Percentiles rank a stretch among this genome's conserved stretches.
Conservation (phyloP, 768 basidiomycete species). For the Trametes sanguinea region DNA sequence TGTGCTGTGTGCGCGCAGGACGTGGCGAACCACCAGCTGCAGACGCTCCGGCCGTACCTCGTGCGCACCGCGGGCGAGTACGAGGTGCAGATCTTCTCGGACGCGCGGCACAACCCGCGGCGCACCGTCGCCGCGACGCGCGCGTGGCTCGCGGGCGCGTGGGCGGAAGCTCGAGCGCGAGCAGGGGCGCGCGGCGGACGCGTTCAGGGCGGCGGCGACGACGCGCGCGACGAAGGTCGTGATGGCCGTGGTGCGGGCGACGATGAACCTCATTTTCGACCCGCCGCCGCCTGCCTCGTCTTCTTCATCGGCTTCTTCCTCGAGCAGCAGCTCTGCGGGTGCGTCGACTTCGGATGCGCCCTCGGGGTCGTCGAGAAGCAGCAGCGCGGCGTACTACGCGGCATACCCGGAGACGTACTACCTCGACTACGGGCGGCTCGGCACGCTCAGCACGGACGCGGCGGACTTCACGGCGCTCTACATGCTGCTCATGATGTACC, state of each 20-base stretch:
- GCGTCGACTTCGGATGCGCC: constrained; percentile 64
- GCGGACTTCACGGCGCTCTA: constrained; percentile 74
- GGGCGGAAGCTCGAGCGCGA: constrained; percentile 35
- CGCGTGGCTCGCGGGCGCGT: constrained; percentile 63
- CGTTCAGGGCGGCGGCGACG: constrained; percentile 4
- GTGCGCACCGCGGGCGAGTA: constrained; percentile 77
- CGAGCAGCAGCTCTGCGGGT: constrained; percentile 15
- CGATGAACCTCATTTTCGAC: constrained; percentile 31
- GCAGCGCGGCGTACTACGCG: constrained; percentile 36
- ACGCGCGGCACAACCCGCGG: constrained; percentile 40
- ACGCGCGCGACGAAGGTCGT: constrained; percentile 37
- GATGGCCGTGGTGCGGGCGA: constrained; percentile 28
- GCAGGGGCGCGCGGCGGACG: constrained; percentile 1
- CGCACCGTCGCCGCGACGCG: constrained; percentile 54
- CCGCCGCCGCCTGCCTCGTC: constrained; percentile 20
- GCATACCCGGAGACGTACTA: constrained; percentile 77
- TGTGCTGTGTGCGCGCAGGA: constrained; percentile 52
- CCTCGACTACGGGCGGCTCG: constrained; percentile 73
- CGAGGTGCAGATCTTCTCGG: constrained; percentile 77
- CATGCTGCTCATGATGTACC: constrained; percentile 80
- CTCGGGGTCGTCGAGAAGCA: constrained; percentile 41
- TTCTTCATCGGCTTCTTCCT: constrained; percentile 1
- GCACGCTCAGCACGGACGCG: constrained; percentile 67
- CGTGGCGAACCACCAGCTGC: constrained; percentile 94
- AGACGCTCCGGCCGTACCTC: constrained; percentile 89